Conservation (phyloP, 2,329 filamentous ascomycete species). For the Trichoderma pleuroti region DNA sequence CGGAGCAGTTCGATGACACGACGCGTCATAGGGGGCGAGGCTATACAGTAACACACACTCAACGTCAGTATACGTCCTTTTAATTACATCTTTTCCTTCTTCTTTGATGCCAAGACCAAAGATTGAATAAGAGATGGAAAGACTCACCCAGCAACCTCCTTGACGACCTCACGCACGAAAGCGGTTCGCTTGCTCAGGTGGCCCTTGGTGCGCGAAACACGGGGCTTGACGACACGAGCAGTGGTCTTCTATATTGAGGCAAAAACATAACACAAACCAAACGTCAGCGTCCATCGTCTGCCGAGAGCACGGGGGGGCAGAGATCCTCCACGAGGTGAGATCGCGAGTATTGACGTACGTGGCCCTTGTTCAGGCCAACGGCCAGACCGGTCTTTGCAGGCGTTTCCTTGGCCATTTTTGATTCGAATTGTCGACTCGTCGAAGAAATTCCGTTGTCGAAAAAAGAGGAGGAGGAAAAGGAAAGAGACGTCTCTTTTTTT, state of each 20-base stretch:
- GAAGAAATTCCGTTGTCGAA: slow-evolving; percentile 27
- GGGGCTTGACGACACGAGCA: slow-evolving; percentile 70
- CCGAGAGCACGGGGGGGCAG: slow-evolving; percentile 43
- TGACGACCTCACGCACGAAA: slow-evolving; percentile 96
- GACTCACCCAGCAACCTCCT: slow-evolving; percentile 92
- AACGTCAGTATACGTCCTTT: background rate
- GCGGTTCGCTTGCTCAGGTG: slow-evolving; percentile 94
- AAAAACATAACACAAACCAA: background rate
- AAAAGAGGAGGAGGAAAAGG: background rate
- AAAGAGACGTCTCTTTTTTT: slow-evolving; percentile 16
- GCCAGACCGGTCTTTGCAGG: slow-evolving; percentile 56
- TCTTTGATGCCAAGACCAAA: background rate
- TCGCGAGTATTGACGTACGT: slow-evolving; percentile 53
- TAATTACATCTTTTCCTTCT: background rate
- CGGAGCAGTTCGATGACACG: slow-evolving; percentile 98
- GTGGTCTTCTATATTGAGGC: slow-evolving; percentile 69
- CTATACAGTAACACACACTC: slow-evolving; percentile 38
- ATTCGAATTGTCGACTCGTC: slow-evolving; percentile 20
- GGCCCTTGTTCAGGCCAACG: slow-evolving; percentile 61
- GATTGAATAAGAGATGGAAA: background rate
- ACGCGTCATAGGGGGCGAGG: slow-evolving; percentile 93
- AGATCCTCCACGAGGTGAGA: slow-evolving; percentile 76
- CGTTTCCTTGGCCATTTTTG: slow-evolving; percentile 58
- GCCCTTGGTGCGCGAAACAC: slow-evolving; percentile 85
- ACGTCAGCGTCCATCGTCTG: slow-evolving; percentile 63